Evolutionary conservation across 257 asterid species (phyloP), one percentile per base, ranked within the genome.

Genomic region (Solanum clarkiae): DNA sequence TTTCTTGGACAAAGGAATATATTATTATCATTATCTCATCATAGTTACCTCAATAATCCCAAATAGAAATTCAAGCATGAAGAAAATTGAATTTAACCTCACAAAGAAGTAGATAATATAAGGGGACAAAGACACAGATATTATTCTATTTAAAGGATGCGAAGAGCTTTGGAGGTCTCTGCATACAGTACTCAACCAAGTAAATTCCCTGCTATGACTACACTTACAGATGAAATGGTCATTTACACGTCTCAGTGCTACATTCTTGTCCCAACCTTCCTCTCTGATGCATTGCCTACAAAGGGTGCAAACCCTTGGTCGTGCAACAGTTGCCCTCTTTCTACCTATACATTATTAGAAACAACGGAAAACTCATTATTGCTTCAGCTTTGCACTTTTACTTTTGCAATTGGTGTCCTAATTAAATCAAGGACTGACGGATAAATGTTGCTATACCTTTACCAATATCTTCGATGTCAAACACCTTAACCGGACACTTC

Each of bases 191-290:
- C 42, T 45, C 81, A 74, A 74, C 22, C n/a, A 47, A 13, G 56
- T 47, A 45, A 74, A 74, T 22, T 8, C 81, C 17, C 40, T n/a
- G 42, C 44, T 49, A 75, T 24, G 22, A 49, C 44, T 49, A 82
- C 66, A 92, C 99, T 96, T 92, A 95, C 99, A 96, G 86, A 95
- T 93, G 91, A 96, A 96, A 90, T 96, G 98, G 88, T 96, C 93
- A 87, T 95, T 96, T 79, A 96, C 96, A 51, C 98, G 97, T 36
- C 93, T 91, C 83, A 96, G 87, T 18, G 93, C 86, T 40, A 94
- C 97, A 68, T 84, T 88, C 86, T 92, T 88, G 62, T 93, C 96
- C 99, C 99, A 96, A 63, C 85, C 97, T 86, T 88, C 95, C 57
- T 92, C 98, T 86, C 96, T 87, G 84, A 93, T 90, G 92, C 98